These are phyloP conservation scores for Thalassiosira exigua DNA, from an alignment of 352 stramenopile genomes.

Conservation along the genomic window DNA sequence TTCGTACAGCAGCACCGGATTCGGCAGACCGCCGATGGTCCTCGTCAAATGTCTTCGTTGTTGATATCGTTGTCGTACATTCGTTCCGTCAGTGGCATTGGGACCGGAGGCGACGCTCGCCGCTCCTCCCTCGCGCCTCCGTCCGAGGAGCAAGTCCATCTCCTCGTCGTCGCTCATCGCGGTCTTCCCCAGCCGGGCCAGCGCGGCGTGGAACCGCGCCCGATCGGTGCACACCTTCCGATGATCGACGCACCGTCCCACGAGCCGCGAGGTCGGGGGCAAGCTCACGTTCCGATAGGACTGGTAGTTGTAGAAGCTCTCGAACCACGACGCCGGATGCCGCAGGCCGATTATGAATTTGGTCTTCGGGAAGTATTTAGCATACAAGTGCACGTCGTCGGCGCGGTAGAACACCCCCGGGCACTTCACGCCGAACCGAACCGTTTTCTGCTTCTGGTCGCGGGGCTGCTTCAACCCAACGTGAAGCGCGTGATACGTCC, in stretches of 20 bases:
- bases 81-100: neutral
- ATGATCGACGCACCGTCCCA: constrained; percentile 40
- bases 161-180: constrained; percentile 29
- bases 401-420: constrained; percentile 42
- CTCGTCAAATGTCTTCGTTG: neutral
- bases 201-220: constrained; percentile 61
- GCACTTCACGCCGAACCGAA: constrained; percentile 48
- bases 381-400: constrained; percentile 41
- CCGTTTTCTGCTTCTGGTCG: neutral
- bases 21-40: constrained; percentile 8
- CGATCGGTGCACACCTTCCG: constrained; percentile 61
- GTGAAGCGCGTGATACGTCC: constrained; percentile 33
- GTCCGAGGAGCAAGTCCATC: constrained; percentile 42
- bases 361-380: constrained; percentile 39
- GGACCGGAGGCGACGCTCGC: neutral
- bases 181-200: constrained; percentile 62
- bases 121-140: constrained; percentile 8
- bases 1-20: constrained; percentile 70
- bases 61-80: too few species aligned
- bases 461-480: constrained; percentile 4
- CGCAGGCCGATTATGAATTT: constrained; percentile 51
- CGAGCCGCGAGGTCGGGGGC: constrained; percentile 20
- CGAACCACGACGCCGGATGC: constrained; percentile 56
- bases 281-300: constrained; percentile 30
- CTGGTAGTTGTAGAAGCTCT: constrained; percentile 63